Base-by-base conservation (phyloP, 129 eudicot species). In the Arctium lappa region DNA sequence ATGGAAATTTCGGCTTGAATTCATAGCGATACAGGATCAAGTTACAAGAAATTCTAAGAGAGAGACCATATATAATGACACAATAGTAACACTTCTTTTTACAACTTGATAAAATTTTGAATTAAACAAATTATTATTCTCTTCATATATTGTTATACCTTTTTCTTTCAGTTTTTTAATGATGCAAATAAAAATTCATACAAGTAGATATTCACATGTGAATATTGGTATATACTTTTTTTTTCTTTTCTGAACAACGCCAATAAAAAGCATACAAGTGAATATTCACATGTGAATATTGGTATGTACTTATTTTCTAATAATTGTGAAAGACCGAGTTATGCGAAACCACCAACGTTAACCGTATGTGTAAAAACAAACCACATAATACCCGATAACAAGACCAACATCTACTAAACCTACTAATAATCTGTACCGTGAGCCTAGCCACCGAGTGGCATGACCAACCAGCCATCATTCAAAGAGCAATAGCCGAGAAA, bases 401-500 rank as follows among this genome's bases (percentile, higher is more conserved):
- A 53, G 65, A 53, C 27, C 65, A 44, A 44, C 1, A 8, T 9
- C 56, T 46, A 46, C 56, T 8, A 53, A 53, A 53, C 7, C 65
- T 15, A 53, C 29, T 16, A 56, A 60, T 60, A 60, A n/a, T 2
- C 29, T 5, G 68, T n/a, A 60, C 30, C 29, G 29, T 56, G 12
- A 44, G 50, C 50, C 50, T 44, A 44, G 50, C 36, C 2, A 37
- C 40, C 40, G 40, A 22, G 27, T 22, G 27, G 27, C 27, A 22
- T 0, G 27, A 37, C 56, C 56, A 56, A 16, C 27, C 22, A 60
- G 8, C 29, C 68, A 60, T 74, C 30, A 22, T 70, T 82, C 79
- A 83, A 11, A 87, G 46, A 74, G 91, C 92, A 37, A 91, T 78
- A 56, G 97, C 94, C 12, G 97, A 92, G 76, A 87, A 74, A 40